Evolutionary conservation across 495 filamentous ascomycete species (phyloP), one percentile per base, ranked within the genome.

Genomic region (Pseudotulostoma volvatum): DNA sequence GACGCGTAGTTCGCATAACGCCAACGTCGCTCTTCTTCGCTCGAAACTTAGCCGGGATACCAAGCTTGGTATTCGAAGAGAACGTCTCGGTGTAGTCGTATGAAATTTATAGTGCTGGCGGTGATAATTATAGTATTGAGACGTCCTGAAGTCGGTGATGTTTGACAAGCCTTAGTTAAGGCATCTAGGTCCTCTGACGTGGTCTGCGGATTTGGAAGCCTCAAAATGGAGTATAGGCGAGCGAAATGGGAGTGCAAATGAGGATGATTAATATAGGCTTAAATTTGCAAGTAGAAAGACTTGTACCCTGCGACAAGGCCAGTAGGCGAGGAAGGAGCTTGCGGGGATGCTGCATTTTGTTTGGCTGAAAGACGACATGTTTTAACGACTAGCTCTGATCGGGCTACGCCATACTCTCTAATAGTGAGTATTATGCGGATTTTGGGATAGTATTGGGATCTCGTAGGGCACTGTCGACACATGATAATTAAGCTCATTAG

Each of bases 241-340:
- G 94, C 56, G 56, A 97, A 94, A 15, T 92, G 92, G 30, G 92
- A 57, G 55, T 97, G 90, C 2, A 92, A 90, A 51, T 95, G 92
- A 48, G 93, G 93, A 53, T 87, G 93, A 47, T 78, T 77, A 44
- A 97, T 78, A 63, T 96, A 97, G 37, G 87, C 80, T 31, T 75
- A 74, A 41, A 96, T 88, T 23, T 92, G 90, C 34, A 96, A 57
- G 50, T 5, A 28, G 23, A 28, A 5, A 28, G 23, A 28, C 23
- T 5, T 28, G 5, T 28, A 28, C 11, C 5, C 23, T 28, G 23
- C 55, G n/a, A n/a, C n/a, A n/a, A n/a, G n/a, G n/a, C n/a, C 44
- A 54, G 59, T n/a, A 63, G 58, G 43, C 63, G 68, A 46, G 55
- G 52, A 38, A 57, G 64, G 44, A 57, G 43, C 40, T 59, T 65